These are phyloP conservation scores for Kodamaea sp. DNA, from an alignment of 1,139 yeast species.

Conservation along the genomic window DNA sequence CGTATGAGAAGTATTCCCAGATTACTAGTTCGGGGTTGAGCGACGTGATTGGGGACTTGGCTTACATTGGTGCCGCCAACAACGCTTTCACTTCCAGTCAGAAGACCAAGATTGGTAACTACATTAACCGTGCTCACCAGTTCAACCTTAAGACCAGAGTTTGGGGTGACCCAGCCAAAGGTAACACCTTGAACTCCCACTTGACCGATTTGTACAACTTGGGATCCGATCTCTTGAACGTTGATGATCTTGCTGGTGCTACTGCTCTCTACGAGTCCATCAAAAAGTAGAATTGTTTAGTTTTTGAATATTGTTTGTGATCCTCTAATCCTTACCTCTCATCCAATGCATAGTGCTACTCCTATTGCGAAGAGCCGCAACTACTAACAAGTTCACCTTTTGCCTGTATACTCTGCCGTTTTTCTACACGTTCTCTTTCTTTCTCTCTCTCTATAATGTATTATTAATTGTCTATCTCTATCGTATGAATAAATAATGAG, in stretches of 20 bases:
- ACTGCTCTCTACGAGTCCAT: neutral
- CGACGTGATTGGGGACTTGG: conserved; percentile 4
- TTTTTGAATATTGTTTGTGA: no score
- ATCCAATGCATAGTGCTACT: no score
- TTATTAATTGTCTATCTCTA: no score
- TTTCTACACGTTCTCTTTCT: no score
- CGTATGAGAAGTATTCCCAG: conserved; percentile 27
- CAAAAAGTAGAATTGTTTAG: no score
- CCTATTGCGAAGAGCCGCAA: no score
- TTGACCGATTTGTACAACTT: conserved; percentile 24
- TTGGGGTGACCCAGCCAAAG: conserved; percentile 35
- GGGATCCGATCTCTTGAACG: conserved; percentile 42
- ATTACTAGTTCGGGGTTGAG: conserved; percentile 37
- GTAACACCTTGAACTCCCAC: conserved; percentile 29
- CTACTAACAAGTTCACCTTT: no score
- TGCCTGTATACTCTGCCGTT: no score
- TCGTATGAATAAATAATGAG: no score
- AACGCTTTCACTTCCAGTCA: conserved; percentile 22
- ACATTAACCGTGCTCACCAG: conserved; percentile 34
- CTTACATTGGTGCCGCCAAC: conserved; percentile 11
- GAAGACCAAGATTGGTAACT: conserved; percentile 16
- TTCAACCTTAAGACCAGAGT: conserved; percentile 39
- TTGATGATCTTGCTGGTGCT: conserved; percentile 36
- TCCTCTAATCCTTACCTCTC: no score
- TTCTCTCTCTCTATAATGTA: no score